A percentile compares a stretch with the other conserved stretches of the same genome.
These are phyloP conservation scores for Leishmania amazonensis DNA, from an alignment of 208 protist genomes.

Conservation along the genomic window DNA sequence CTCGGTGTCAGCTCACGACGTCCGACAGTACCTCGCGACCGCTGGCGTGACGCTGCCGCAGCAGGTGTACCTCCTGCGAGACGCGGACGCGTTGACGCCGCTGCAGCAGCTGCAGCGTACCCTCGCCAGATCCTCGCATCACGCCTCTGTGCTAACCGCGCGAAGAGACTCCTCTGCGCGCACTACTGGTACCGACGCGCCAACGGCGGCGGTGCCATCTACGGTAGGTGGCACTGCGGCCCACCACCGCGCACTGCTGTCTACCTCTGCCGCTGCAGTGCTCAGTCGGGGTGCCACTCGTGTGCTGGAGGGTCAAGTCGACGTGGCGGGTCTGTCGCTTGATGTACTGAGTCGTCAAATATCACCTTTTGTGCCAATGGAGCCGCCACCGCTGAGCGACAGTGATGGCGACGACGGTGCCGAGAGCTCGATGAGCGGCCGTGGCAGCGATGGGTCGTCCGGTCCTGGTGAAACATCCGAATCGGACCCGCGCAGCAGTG, in stretches of 20 bases:
- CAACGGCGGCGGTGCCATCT: not conserved
- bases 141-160: not conserved
- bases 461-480: not conserved
- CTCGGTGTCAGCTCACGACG: constrained; percentile 23
- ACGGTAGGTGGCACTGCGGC: not conserved
- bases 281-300: constrained; percentile 6
- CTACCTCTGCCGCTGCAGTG: not conserved
- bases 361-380: constrained; percentile 12
- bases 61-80: constrained; percentile 32
- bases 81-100: not conserved
- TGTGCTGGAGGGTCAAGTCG: constrained; percentile 31
- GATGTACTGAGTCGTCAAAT: constrained; percentile 29
- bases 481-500: constrained; percentile 1
- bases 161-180: not conserved
- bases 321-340: constrained; percentile 32
- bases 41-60: constrained; percentile 34
- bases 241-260: not conserved
- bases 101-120: constrained; percentile 5
- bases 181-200: not conserved
- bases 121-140: not conserved
- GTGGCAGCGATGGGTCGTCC: not conserved
- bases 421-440: not conserved
- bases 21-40: constrained; percentile 29
- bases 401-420: not conserved
- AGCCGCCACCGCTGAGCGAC: constrained; percentile 8